A percentile compares a stretch with the other conserved stretches of the same genome.
phyloP scores from a whole-genome alignment of 2,329 filamentous ascomycete species.

The Rhynchosporium agropyri region DNA sequence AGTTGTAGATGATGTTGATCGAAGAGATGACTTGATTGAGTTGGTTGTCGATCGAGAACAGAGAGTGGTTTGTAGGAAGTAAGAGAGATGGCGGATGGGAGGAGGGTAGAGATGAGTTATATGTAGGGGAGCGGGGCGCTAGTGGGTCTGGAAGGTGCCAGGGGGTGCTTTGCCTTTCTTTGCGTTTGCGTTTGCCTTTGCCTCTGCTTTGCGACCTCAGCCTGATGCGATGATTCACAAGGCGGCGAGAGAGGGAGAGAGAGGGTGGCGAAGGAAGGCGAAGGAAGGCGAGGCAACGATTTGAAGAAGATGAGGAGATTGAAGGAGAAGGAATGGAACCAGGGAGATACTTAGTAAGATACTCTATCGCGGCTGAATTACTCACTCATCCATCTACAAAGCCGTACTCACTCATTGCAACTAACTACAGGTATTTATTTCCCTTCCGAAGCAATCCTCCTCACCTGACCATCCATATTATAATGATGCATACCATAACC shows the following conservation, averaged over 20 bases:
- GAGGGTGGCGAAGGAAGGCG: not conserved
- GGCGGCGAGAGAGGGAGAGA: not conserved
- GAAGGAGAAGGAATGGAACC: not conserved
- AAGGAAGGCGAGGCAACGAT: not conserved
- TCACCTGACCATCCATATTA: no score
- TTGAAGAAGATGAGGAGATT: not conserved
- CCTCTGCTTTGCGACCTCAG: not conserved
- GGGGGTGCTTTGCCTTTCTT: not conserved
- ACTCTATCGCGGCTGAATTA: no score
- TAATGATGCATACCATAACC: no score
- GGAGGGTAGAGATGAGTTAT: slow-evolving; percentile 1
- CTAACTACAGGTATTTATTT: no score
- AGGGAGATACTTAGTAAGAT: no score
- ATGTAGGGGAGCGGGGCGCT: slow-evolving; percentile 16
- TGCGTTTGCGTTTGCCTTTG: no score
- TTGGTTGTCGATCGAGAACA: slow-evolving; percentile 14
- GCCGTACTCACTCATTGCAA: no score
- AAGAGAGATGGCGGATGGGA: not conserved
- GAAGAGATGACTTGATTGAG: slow-evolving; percentile 19
- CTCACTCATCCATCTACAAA: no score
- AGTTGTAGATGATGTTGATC: slow-evolving; percentile 23
- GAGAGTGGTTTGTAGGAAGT: slow-evolving; percentile 17
- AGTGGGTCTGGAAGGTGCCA: slow-evolving; percentile 3
- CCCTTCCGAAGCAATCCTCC: no score
- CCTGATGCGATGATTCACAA: slow-evolving; percentile 17